Conservation (phyloP, 805 yeast genomes). For the Myxozyma neglecta region DNA sequence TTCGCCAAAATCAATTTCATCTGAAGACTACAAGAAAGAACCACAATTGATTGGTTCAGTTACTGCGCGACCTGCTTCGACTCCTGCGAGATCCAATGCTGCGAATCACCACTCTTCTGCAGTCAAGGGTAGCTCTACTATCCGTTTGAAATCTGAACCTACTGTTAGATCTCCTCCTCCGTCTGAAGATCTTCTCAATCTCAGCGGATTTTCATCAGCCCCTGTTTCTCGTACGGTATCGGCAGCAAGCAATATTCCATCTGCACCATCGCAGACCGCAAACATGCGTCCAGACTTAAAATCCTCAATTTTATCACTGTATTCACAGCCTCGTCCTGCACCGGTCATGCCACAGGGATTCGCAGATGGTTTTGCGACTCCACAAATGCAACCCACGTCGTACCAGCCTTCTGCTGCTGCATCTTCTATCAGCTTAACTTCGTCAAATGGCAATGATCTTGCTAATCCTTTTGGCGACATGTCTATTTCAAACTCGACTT, state of each 20-base stretch:
- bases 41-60: conserved; percentile 24
- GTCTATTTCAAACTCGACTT: conserved; percentile 6
- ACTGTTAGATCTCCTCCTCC: conserved; percentile 6
- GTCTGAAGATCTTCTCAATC: conserved; percentile 13
- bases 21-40: conserved; percentile 16
- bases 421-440: not conserved
- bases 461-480: conserved; percentile 24
- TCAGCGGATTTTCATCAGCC: conserved; percentile 19
- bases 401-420: not conserved
- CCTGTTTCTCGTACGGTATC: conserved; percentile 32
- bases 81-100: conserved; percentile 9
- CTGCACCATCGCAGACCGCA: conserved; percentile 31
- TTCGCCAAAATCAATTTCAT: conserved; percentile 22
- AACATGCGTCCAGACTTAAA: conserved; percentile 76
- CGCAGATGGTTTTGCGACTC: conserved; percentile 15
- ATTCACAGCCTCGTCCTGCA: conserved; percentile 60
- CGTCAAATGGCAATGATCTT: conserved; percentile 10
- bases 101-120: conserved; percentile 5
- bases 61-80: conserved; percentile 26
- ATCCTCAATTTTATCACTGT: conserved; percentile 85
- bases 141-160: conserved; percentile 24
- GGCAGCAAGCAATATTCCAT: conserved; percentile 16
- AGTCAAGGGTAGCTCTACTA: conserved; percentile 28
- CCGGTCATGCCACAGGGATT: conserved; percentile 20
- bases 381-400: conserved; percentile 8